These are phyloP conservation scores for Exophiala bonariae DNA, from an alignment of 2,329 filamentous ascomycete species.

Conservation along the genomic window DNA sequence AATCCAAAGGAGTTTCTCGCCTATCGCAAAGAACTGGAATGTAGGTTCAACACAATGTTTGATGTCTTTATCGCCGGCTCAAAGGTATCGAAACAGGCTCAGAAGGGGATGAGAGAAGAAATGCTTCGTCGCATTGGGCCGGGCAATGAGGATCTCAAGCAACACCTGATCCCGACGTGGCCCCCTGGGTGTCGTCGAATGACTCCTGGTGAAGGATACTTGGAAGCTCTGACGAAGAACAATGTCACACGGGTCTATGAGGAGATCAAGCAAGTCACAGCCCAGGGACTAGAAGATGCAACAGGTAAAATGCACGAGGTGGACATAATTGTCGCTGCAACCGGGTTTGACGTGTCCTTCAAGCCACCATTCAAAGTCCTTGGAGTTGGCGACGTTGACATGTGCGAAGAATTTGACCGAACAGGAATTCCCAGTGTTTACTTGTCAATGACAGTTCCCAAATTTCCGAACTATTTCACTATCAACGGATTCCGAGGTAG, in stretches of 20 bases:
- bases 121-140: slow-evolving; percentile 45
- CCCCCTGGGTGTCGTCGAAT: slow-evolving; percentile 23
- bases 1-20: slow-evolving; percentile 43
- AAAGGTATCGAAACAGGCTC: slow-evolving; percentile 39
- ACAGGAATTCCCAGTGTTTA: slow-evolving; percentile 32
- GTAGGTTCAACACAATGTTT: slow-evolving; percentile 44
- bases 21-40: slow-evolving; percentile 46
- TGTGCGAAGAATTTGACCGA: slow-evolving; percentile 28
- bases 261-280: slow-evolving; percentile 17
- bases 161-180: slow-evolving; percentile 25
- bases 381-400: slow-evolving; percentile 26
- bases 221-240: slow-evolving; percentile 21
- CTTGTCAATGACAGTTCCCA: slow-evolving; percentile 34
- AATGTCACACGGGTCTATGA: slow-evolving; percentile 27
- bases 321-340: slow-evolving; percentile 37
- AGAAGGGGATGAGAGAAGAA: slow-evolving; percentile 41
- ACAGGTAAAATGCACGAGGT: slow-evolving; percentile 32
- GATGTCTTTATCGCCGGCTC: slow-evolving; percentile 44
- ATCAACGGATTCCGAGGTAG: slow-evolving; percentile 30
- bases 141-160: slow-evolving; percentile 25
- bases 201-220: slow-evolving; percentile 21
- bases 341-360: slow-evolving; percentile 37
- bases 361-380: slow-evolving; percentile 35
- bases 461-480: slow-evolving; percentile 38
- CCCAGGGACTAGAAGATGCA: slow-evolving; percentile 11